Conservation (phyloP, 106 monocot species). For the Dactylorhiza incarnata region DNA sequence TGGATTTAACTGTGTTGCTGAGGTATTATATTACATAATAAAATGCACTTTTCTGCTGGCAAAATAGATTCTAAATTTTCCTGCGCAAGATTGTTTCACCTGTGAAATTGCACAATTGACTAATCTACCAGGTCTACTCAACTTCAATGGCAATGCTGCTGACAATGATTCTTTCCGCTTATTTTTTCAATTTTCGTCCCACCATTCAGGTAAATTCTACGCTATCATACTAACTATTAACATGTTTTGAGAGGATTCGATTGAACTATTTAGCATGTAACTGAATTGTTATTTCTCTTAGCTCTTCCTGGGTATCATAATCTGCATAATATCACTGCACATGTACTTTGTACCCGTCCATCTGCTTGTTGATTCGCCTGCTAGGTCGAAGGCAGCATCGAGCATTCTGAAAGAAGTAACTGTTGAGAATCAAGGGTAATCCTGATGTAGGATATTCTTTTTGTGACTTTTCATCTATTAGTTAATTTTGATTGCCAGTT, state of each 20-base stretch:
- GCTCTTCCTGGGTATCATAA: slow-evolving; percentile 88
- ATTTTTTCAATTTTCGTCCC: slow-evolving; percentile 63
- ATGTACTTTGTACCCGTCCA: slow-evolving; percentile 89
- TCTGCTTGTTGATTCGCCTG: slow-evolving; percentile 70
- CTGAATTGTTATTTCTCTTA: slow-evolving; percentile 21
- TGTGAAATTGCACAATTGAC: neutral
- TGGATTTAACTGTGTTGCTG: neutral
- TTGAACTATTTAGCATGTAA: neutral
- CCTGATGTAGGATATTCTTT: slow-evolving; percentile 19
- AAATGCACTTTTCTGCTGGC: neutral
- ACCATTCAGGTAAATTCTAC: slow-evolving; percentile 58
- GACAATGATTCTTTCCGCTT: slow-evolving; percentile 71
- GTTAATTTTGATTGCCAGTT: too few relatives aligned
- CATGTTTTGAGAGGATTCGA: neutral
- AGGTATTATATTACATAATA: neutral
- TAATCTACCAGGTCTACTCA: slow-evolving; percentile 57
- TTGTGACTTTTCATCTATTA: neutral
- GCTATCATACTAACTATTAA: neutral
- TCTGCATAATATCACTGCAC: slow-evolving; percentile 96
- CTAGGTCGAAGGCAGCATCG: slow-evolving; percentile 23
- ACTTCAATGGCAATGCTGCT: slow-evolving; percentile 89
- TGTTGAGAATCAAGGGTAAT: slow-evolving; percentile 21
- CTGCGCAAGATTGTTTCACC: neutral
- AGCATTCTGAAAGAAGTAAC: slow-evolving; percentile 31
- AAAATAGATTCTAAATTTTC: neutral